Evolutionary conservation across 192 early-diverging fungal genomes (phyloP).

Genomic region (Chytriomyces hyalinus): DNA sequence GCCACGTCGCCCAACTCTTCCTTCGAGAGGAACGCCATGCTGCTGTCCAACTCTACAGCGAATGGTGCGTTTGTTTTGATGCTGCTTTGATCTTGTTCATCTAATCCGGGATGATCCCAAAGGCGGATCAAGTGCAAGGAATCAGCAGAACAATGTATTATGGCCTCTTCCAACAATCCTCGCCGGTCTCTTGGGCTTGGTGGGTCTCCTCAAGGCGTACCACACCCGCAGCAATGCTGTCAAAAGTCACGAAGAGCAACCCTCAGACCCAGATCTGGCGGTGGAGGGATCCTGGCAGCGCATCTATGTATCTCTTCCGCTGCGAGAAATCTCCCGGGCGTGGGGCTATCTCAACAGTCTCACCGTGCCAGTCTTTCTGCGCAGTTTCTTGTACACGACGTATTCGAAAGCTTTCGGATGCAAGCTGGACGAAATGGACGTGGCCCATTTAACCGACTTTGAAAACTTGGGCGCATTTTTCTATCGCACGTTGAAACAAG

Average conservation of each 20-base stretch:
- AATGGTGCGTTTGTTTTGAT: too few relatives aligned
- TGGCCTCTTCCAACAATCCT: background rate
- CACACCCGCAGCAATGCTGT: slow-evolving; percentile 25
- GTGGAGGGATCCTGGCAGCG: slow-evolving; percentile 92
- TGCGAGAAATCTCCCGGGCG: slow-evolving; percentile 85
- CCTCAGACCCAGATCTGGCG: slow-evolving; percentile 42
- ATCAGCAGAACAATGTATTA: too few relatives aligned
- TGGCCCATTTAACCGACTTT: slow-evolving; percentile 77
- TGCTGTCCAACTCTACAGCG: too few relatives aligned
- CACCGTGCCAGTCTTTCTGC: slow-evolving; percentile 80
- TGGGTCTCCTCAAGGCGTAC: slow-evolving; percentile 25
- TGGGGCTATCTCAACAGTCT: slow-evolving; percentile 90
- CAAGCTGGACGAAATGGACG: slow-evolving; percentile 92
- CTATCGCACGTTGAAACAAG: slow-evolving; percentile 85
- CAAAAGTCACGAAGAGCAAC: slow-evolving; percentile 40
- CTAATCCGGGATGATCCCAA: too few relatives aligned
- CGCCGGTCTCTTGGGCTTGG: slow-evolving; percentile 22
- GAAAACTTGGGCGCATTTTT: slow-evolving; percentile 91
- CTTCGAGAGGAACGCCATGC: too few relatives aligned
- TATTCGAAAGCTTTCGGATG: slow-evolving; percentile 90
- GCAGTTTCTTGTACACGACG: slow-evolving; percentile 72
- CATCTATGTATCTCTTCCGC: slow-evolving; percentile 82
- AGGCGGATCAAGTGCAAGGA: too few relatives aligned
- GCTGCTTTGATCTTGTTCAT: too few relatives aligned
- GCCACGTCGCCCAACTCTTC: too few relatives aligned